These are phyloP conservation scores for Knoxdaviesia capensis DNA, from an alignment of 2,329 filamentous ascomycete genomes.

Conservation along the genomic window DNA sequence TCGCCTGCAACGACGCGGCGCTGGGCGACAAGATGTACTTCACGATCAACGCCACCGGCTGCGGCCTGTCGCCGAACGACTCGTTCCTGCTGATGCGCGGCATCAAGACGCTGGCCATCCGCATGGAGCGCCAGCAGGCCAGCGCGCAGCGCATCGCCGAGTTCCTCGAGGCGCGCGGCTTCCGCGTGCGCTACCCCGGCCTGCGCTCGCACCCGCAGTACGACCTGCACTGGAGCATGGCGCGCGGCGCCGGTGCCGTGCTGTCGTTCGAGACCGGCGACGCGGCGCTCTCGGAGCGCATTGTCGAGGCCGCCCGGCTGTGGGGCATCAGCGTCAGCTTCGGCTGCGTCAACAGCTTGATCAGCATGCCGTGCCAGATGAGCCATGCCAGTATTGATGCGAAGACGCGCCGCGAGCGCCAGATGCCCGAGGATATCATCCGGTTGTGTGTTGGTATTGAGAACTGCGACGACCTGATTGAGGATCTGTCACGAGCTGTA, in stretches of 20 bases:
- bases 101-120: slow-evolving; percentile 88
- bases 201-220: slow-evolving; percentile 92
- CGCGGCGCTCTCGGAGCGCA: slow-evolving; percentile 62
- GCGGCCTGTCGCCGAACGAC: slow-evolving; percentile 85
- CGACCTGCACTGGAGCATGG: slow-evolving; percentile 87
- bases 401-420: slow-evolving; percentile 71
- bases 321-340: slow-evolving; percentile 97
- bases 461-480: slow-evolving; percentile 75
- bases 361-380: slow-evolving; percentile 99
- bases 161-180: slow-evolving; percentile 79
- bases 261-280: slow-evolving; percentile 93
- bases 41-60: slow-evolving; percentile 91
- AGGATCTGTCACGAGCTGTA: slow-evolving; percentile 80
- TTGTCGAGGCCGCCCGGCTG: slow-evolving; percentile 78
- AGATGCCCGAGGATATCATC: slow-evolving; percentile 94
- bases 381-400: slow-evolving; percentile 96
- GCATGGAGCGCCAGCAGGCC: slow-evolving; percentile 95
- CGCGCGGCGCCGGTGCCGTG: slow-evolving; percentile 81
- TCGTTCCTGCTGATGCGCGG: slow-evolving; percentile 89
- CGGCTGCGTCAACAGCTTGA: slow-evolving; percentile 93
- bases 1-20: slow-evolving; percentile 67
- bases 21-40: slow-evolving; percentile 87
- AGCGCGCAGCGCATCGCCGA: slow-evolving; percentile 83
- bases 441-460: slow-evolving; percentile 92
- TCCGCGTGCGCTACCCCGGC: slow-evolving; percentile 88